Base-by-base conservation (phyloP, 306 rosid species). In the Sindora glabra region DNA sequence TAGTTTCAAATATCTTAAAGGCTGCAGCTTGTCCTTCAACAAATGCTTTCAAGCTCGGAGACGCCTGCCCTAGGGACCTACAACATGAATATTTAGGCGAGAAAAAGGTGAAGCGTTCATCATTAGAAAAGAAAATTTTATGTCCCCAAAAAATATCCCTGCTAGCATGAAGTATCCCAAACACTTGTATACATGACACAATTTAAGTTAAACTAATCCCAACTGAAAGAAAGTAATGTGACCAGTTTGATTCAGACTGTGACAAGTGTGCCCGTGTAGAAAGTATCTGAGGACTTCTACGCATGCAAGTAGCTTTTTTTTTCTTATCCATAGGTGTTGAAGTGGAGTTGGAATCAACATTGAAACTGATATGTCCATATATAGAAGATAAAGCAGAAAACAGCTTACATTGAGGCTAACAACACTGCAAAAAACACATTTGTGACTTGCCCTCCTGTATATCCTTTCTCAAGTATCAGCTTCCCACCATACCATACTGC, bases 401-500 rank as follows among this genome's bases (percentile, higher is more conserved):
- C 9, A 45, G 68, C 89, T 79, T 75, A 84, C 95, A 87, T 59
- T 56, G 91, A 84, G 17, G 89, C 95, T 2, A 63, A 67, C 71
- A 84, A 59, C 18, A 87, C 70, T 27, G 95, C 83, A 10, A 65
- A 13, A 57, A 87, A 79, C 30, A 81, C 79, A 10, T 61, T 73
- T 10, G 79, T 40, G 34, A 81, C 89, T 44, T 74, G 66, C 25
- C 95, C 95, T 17, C 91, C 95, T 1, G 68, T 70, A 38, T 87
- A 81, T 55, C 86, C 89, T 64, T 79, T 79, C 33, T 87, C 83
- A 17, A 84, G 38, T 37, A 87, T 62, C 95, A 87, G 72, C 77
- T 73, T 84, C 49, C 81, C 84, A 60, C 91, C 95, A 68, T 62
- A 87, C 95, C 91, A 87, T 64, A 77, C 57, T 8, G 85, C 77